Conservation (phyloP, 305 asterid species). For the Fraxinus velutina region DNA sequence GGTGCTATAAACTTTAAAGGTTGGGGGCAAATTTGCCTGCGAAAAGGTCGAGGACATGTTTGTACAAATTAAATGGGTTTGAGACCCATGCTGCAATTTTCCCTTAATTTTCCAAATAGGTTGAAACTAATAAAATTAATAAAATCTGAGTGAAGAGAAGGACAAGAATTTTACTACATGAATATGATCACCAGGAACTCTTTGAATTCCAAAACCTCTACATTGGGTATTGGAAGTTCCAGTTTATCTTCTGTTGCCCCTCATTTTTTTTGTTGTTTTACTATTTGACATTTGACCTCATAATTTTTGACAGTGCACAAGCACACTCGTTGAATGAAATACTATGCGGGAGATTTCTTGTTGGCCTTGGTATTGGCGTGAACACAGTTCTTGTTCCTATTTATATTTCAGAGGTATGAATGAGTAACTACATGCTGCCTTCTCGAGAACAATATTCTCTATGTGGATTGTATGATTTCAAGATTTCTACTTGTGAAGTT, state of each 20-base stretch:
- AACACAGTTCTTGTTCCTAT: slow-evolving; percentile 86
- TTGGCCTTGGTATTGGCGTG: slow-evolving; percentile 89
- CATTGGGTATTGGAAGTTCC: not conserved
- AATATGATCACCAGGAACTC: not conserved
- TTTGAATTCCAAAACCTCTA: not conserved
- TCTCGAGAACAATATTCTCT: slow-evolving; percentile 1
- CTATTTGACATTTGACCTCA: slow-evolving; percentile 21
- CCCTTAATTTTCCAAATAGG: not conserved
- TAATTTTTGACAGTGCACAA: slow-evolving; percentile 65
- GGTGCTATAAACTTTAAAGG: not conserved
- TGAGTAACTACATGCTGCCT: slow-evolving; percentile 3
- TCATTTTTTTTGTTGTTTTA: not conserved
- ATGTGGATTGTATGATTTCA: slow-evolving; percentile 4
- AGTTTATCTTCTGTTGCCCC: not conserved
- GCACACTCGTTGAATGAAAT: slow-evolving; percentile 75
- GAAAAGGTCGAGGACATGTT: not conserved
- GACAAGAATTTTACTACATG: not conserved
- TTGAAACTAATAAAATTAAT: not conserved
- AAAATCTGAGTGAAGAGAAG: not conserved
- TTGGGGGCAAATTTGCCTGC: not conserved
- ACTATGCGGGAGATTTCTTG: slow-evolving; percentile 79
- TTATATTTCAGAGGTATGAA: slow-evolving; percentile 75
- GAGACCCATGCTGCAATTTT: not conserved
- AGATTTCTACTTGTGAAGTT: slow-evolving; percentile 6
- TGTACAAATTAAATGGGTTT: not conserved